These are phyloP conservation scores for Wallacemonas collosoma DNA, from an alignment of 208 protist species.

Conservation along the genomic window DNA sequence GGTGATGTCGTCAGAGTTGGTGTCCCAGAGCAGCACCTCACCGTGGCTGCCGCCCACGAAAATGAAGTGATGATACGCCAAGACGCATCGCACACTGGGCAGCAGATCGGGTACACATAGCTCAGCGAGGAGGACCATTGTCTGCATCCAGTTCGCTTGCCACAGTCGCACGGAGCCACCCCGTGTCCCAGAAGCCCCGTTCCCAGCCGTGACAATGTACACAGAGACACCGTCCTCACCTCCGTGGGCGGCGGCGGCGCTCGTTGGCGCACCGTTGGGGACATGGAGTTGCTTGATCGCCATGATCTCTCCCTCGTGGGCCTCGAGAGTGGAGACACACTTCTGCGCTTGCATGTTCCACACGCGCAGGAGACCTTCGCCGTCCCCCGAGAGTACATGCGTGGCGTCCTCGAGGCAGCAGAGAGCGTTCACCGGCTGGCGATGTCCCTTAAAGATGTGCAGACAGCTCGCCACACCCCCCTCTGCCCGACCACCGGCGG, in stretches of 20 bases:
- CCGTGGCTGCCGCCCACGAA: constrained; percentile 36
- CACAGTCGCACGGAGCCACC: constrained; percentile 28
- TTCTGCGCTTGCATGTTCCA: constrained; percentile 40
- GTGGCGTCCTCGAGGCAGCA: constrained; percentile 27
- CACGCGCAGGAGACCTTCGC: constrained; percentile 37
- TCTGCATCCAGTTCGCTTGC: constrained; percentile 25
- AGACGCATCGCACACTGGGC: constrained; percentile 34
- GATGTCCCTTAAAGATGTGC: constrained; percentile 45
- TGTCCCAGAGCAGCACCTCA: constrained; percentile 49
- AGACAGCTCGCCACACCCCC: constrained; percentile 32
- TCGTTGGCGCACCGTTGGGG: not conserved
- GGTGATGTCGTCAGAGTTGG: not conserved
- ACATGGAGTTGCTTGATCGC: constrained; percentile 10
- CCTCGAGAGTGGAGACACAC: constrained; percentile 30
- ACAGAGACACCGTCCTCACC: constrained; percentile 4
- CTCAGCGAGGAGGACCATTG: constrained; percentile 27
- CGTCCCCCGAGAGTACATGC: constrained; percentile 36
- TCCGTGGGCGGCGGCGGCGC: not conserved
- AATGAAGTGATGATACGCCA: constrained; percentile 35
- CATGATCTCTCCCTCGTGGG: constrained; percentile 23
- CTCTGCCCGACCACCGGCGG: constrained; percentile 17
- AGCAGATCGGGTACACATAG: constrained; percentile 28
- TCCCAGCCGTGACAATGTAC: not conserved
- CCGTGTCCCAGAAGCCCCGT: not conserved
- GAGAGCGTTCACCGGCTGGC: constrained; percentile 41